These are phyloP conservation scores for Lecanosticta acicola DNA, from an alignment of 2,329 filamentous ascomycete genomes.

Conservation along the genomic window DNA sequence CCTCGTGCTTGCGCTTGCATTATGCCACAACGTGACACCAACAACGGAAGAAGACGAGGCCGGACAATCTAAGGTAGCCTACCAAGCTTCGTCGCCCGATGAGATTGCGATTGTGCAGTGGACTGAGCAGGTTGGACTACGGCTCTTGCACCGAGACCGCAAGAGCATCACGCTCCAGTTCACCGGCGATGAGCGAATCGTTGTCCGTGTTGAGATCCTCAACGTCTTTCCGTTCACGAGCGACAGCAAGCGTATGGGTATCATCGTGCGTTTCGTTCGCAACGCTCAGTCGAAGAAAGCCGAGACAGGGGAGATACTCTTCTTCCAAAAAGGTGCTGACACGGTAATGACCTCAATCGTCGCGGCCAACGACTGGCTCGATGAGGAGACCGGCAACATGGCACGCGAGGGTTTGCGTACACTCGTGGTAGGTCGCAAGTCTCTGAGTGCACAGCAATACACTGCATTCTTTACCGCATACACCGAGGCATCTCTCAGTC, in stretches of 20 bases:
- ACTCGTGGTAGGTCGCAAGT: slow-evolving; percentile 88
- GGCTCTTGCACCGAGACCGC: slow-evolving; percentile 77
- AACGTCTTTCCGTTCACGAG: slow-evolving; percentile 98
- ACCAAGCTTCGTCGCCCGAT: slow-evolving; percentile 95
- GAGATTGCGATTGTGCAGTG: slow-evolving; percentile 97
- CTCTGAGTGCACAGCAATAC: slow-evolving; percentile 72
- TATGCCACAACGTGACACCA: slow-evolving; percentile 97
- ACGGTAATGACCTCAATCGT: slow-evolving; percentile 98
- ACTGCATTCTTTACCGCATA: slow-evolving; percentile 70
- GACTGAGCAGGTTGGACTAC: slow-evolving; percentile 86
- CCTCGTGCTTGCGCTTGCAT: slow-evolving; percentile 80
- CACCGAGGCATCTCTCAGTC: slow-evolving; percentile 71
- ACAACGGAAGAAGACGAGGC: slow-evolving; percentile 72
- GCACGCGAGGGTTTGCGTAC: slow-evolving; percentile 91
- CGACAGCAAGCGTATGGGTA: slow-evolving; percentile 96
- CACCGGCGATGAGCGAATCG: slow-evolving; percentile 63
- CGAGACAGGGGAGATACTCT: slow-evolving; percentile 79
- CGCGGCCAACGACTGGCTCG: slow-evolving; percentile 93
- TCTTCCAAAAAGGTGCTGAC: slow-evolving; percentile 97
- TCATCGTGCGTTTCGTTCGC: slow-evolving; percentile 76
- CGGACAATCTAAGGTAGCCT: slow-evolving; percentile 70
- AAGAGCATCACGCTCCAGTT: slow-evolving; percentile 79
- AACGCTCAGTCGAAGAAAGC: slow-evolving; percentile 43
- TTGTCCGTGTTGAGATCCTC: slow-evolving; percentile 81
- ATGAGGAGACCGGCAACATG: slow-evolving; percentile 99